phyloP scores from a whole-genome alignment of 495 filamentous ascomycete genomes.

The Neurospora sp. region DNA sequence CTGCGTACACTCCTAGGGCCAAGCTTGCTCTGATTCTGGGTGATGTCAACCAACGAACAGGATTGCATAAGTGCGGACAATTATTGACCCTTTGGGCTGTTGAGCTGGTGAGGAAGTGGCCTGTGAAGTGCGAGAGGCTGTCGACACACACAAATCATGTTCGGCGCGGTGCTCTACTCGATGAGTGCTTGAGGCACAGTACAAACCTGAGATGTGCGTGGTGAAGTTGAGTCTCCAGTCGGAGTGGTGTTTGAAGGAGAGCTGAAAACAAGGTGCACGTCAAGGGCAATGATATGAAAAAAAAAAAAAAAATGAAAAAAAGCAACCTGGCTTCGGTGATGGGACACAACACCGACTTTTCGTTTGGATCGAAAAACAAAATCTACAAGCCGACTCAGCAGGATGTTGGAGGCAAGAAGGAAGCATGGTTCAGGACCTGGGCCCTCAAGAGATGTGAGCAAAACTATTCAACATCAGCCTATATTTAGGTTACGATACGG shows the following conservation, averaged over 20 bases:
- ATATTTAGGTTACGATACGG: neutral
- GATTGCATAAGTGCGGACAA: neutral
- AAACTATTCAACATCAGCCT: neutral
- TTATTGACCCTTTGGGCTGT: neutral
- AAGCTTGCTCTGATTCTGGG: neutral
- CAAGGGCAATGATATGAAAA: neutral
- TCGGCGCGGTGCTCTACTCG: neutral
- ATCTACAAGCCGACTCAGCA: neutral
- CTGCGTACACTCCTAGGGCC: neutral
- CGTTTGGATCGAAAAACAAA: neutral
- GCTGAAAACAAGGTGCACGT: neutral
- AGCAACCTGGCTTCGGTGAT: neutral
- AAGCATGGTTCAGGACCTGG: neutral
- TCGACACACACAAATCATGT: neutral
- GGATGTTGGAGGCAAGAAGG: neutral
- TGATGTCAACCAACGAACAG: neutral
- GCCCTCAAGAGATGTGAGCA: neutral
- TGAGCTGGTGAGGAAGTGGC: neutral
- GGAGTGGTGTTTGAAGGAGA: neutral
- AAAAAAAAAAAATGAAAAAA: neutral
- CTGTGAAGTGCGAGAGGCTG: neutral
- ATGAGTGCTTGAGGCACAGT: neutral
- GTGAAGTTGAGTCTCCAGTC: neutral
- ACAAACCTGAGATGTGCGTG: neutral
- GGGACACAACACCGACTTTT: neutral